Base-by-base conservation (phyloP, 495 filamentous ascomycete species). In the Alectoria sarmentosa region DNA sequence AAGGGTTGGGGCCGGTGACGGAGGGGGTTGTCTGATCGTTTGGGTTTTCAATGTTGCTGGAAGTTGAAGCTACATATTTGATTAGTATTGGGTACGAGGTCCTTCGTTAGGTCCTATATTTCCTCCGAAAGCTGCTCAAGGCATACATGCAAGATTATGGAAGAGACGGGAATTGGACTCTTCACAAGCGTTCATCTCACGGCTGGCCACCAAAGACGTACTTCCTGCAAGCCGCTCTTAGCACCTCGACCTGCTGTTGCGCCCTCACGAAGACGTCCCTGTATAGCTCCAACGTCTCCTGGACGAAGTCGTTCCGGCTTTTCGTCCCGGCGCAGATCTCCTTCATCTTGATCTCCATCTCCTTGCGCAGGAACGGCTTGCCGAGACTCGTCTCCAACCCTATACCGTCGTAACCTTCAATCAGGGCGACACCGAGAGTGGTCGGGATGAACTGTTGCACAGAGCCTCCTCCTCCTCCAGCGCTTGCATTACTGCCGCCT, bases 321-420 rank as follows among this genome's bases (percentile, higher is more conserved):
- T 85, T 86, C 23, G 81, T 82, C n/a, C 95, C 95, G 61, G 90
- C 90, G 75, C 94, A 97, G 58, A 98, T 96, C 62, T 89, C 89
- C 70, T 90, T 90, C 92, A 98, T 95, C 68, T 89, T 87, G 63
- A 88, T 74, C 74, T 98, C 94, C 91, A 96, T 96, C 79, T 98
- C 93, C 74, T 98, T 98, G 34, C 94, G 84, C 49, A 98, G 78
- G 73, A 98, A 98, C n/a, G 94, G 94, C 74, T 98, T 98, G 70
- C 90, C 89, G 21, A 98, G 82, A 63, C 90, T 95, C 26, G 87
- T 92, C 59, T 96, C 91, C 61, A 97, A 86, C 38, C 87, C 89
- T 76, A 98, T 90, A 64, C 86, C 86, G 69, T 98, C 91, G 69
- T 97, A 98, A 1, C 95, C 95, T 74, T 94, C 87, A 48, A 97